These are phyloP conservation scores for Houttuynia cordata DNA, from an alignment of 164 flowering plant genomes.

Conservation along the genomic window DNA sequence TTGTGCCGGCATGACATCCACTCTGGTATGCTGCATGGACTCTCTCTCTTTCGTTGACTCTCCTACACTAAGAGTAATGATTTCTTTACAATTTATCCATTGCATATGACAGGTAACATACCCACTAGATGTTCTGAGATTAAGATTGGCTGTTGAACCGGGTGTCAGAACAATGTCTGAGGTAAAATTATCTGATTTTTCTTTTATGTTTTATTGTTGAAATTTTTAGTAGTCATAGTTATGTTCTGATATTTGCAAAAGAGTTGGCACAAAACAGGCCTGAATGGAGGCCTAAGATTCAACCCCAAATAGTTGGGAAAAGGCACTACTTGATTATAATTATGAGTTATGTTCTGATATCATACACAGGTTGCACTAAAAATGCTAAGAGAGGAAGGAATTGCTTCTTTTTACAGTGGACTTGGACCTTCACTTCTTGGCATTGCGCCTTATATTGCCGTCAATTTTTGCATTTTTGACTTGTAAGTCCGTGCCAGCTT, in stretches of 20 bases:
- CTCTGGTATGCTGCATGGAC: conserved; percentile 51
- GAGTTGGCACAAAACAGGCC: too few species aligned
- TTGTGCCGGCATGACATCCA: conserved; percentile 99
- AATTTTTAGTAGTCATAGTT: not conserved
- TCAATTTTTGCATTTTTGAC: conserved; percentile 89
- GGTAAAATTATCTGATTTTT: conserved; percentile 25
- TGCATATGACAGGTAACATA: conserved; percentile 57
- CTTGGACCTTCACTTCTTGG: conserved; percentile 95
- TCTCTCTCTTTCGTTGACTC: not conserved
- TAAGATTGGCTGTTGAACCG: conserved; percentile 93
- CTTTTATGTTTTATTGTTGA: not conserved
- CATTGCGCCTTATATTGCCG: conserved; percentile 97
- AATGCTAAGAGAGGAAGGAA: conserved; percentile 90
- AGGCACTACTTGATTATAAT: too few species aligned
- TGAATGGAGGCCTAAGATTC: too few species aligned
- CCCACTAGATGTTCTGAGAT: conserved; percentile 87
- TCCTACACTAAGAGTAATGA: not conserved
- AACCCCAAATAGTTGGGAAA: too few species aligned
- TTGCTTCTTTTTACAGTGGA: conserved; percentile 80
- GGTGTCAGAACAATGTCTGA: conserved; percentile 71
- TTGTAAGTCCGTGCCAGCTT: conserved; percentile 45
- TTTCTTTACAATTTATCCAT: not conserved
- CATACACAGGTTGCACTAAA: conserved; percentile 63
- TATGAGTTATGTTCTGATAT: not conserved
- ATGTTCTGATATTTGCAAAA: conserved; percentile 1